These are phyloP conservation scores for Camelina sativa DNA, from an alignment of 345 rosid genomes.

Conservation along the genomic window DNA sequence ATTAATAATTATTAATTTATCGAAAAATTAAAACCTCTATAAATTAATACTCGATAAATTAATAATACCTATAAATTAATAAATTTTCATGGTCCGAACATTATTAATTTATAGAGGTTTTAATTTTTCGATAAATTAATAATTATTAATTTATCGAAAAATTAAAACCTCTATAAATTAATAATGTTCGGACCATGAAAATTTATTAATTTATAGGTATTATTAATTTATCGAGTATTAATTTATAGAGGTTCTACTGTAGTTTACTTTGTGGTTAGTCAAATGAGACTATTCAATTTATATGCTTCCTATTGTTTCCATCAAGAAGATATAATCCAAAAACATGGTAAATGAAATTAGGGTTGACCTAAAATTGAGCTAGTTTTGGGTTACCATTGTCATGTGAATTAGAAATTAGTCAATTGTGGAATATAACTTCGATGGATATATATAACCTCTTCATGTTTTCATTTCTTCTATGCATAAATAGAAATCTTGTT, in stretches of 20 bases:
- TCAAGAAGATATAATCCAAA: not conserved
- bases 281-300: constrained; percentile 31
- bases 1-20: too few species aligned
- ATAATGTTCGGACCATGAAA: too few species aligned
- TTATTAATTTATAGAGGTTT: too few species aligned
- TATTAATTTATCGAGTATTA: too few species aligned
- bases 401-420: constrained; percentile 12
- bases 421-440: not conserved
- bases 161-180: too few species aligned
- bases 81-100: too few species aligned
- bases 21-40: too few species aligned
- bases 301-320: not conserved
- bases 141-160: too few species aligned
- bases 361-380: constrained; percentile 6
- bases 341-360: not conserved
- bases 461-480: not conserved
- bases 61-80: too few species aligned
- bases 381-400: constrained; percentile 13
- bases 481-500: not conserved
- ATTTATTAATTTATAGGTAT: too few species aligned
- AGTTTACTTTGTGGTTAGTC: constrained; percentile 49
- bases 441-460: not conserved
- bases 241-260: not conserved
- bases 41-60: too few species aligned
- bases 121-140: too few species aligned